These are phyloP conservation scores for Creolimax fragrantissima DNA, from an alignment of 78 protist species.

Conservation along the genomic window DNA sequence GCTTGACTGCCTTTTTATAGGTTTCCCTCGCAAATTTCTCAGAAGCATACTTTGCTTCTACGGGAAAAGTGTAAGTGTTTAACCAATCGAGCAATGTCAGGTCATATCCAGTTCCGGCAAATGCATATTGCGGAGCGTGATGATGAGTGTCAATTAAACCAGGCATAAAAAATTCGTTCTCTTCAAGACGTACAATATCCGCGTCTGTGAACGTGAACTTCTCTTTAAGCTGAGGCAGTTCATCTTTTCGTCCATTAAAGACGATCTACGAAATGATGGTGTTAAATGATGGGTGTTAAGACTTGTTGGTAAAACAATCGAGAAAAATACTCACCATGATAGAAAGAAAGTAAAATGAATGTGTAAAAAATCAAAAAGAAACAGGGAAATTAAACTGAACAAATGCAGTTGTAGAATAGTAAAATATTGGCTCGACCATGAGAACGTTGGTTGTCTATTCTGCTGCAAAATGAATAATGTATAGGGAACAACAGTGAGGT, in stretches of 20 bases:
- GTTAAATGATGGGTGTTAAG: too few species aligned
- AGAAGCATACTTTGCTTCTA: constrained; percentile 55
- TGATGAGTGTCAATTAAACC: constrained; percentile 81
- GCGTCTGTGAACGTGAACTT: neutral
- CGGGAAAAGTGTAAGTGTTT: constrained; percentile 75
- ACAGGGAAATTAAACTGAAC: too few species aligned
- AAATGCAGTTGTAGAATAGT: too few species aligned
- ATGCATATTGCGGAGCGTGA: constrained; percentile 78
- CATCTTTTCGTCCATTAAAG: neutral
- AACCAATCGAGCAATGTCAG: constrained; percentile 76
- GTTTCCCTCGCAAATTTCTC: constrained; percentile 49
- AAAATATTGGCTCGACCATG: too few species aligned
- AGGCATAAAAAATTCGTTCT: constrained; percentile 56
- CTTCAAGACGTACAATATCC: neutral
- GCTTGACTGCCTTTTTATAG: constrained; percentile 41
- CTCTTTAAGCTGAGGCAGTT: neutral
- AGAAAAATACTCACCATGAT: neutral
- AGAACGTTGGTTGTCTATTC: too few species aligned
- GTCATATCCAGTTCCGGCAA: constrained; percentile 66
- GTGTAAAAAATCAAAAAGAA: too few species aligned
- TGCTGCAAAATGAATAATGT: too few species aligned
- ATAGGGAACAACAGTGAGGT: too few species aligned
- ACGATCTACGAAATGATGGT: too few species aligned
- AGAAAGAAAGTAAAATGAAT: neutral
- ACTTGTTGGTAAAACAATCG: too few species aligned